Conservation (phyloP, 305 asterid species). For the Fraxinus floribunda region DNA sequence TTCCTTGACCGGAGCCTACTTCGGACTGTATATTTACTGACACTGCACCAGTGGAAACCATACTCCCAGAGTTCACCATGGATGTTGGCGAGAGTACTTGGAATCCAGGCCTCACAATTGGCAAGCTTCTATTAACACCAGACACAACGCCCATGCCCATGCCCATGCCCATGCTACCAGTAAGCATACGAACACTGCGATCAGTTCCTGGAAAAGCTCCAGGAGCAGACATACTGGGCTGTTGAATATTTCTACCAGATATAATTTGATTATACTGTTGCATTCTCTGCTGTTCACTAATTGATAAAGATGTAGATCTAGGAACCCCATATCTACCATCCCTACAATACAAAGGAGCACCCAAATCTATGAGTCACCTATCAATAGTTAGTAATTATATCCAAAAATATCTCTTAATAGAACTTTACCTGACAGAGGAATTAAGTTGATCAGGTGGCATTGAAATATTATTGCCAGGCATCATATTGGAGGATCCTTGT, state of each 20-base stretch:
- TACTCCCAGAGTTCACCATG: constrained; percentile 50
- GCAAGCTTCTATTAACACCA: constrained; percentile 52
- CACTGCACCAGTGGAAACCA: constrained; percentile 51
- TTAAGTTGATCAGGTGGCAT: constrained; percentile 46
- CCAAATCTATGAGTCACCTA: constrained; percentile 8
- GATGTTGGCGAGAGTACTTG: constrained; percentile 55
- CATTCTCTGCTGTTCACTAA: constrained; percentile 64
- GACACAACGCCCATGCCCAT: constrained; percentile 15
- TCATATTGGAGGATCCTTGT: constrained; percentile 56
- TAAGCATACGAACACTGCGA: constrained; percentile 50
- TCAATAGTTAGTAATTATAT: constrained; percentile 14
- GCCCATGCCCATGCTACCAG: constrained; percentile 45
- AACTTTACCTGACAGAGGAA: constrained; percentile 57
- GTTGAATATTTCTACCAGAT: constrained; percentile 46
- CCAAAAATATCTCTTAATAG: constrained; percentile 13
- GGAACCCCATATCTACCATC: constrained; percentile 58
- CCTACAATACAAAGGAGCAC: constrained; percentile 30
- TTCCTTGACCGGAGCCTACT: constrained; percentile 53
- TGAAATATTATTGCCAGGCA: constrained; percentile 47
- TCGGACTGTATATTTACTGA: constrained; percentile 53
- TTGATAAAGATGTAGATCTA: constrained; percentile 48
- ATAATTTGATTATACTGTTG: constrained; percentile 57
- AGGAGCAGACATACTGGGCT: constrained; percentile 44
- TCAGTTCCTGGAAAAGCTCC: constrained; percentile 55
- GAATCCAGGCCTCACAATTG: constrained; percentile 61